Conservation (phyloP, 2,329 filamentous ascomycete genomes). For the Grosmannia huntii region DNA sequence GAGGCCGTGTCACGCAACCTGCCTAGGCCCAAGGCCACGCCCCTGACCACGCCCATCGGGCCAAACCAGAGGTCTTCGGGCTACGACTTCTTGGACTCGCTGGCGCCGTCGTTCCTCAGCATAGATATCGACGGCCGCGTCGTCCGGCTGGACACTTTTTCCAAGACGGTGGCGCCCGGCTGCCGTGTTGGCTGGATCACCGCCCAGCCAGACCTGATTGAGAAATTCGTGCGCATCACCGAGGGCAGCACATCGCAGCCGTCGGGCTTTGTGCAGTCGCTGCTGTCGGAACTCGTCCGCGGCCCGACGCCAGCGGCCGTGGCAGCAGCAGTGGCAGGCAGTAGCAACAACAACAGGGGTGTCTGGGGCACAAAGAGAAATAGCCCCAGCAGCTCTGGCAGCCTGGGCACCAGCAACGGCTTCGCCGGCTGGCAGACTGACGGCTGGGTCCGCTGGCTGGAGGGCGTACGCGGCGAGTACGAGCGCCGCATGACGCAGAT, state of each 20-base stretch:
- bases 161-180: conserved; percentile 82
- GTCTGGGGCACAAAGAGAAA: not conserved
- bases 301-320: conserved; percentile 44
- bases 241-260: conserved; percentile 74
- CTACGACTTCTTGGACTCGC: conserved; percentile 67
- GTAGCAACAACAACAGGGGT: not conserved
- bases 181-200: conserved; percentile 88
- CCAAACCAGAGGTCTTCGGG: conserved; percentile 37
- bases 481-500: conserved; percentile 74
- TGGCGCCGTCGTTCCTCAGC: conserved; percentile 70
- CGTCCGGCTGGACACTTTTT: conserved; percentile 83
- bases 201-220: conserved; percentile 63
- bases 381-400: not conserved
- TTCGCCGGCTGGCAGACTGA: conserved; percentile 60
- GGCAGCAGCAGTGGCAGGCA: conserved; percentile 9
- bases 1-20: conserved; percentile 35
- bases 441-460: conserved; percentile 87
- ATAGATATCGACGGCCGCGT: conserved; percentile 80
- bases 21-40: conserved; percentile 15
- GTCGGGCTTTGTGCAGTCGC: conserved; percentile 76
- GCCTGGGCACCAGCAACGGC: conserved; percentile 18
- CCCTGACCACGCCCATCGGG: conserved; percentile 15
- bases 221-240: conserved; percentile 54
- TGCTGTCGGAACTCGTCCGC: conserved; percentile 66
- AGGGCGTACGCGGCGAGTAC: conserved; percentile 70